Evolutionary conservation across 1,284 basidiomycete genomes (phyloP).

Genomic region (Ganoderma resinaceum): DNA sequence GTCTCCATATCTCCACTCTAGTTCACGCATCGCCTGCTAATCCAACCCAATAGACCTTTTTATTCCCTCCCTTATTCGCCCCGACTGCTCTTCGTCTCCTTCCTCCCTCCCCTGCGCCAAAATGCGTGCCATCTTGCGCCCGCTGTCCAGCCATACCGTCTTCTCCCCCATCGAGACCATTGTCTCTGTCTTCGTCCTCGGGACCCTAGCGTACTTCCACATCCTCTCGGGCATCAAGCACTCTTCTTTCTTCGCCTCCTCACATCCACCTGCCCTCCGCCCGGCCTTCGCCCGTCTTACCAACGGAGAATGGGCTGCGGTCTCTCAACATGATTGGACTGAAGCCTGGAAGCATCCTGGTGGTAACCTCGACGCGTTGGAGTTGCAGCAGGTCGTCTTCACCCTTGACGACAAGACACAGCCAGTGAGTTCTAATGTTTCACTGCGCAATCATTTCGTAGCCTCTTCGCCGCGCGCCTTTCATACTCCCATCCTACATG

Average conservation of each 20-base stretch:
- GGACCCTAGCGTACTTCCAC: conserved; percentile 93
- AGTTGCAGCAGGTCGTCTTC: conserved; percentile 73
- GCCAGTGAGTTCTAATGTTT: conserved; percentile 40
- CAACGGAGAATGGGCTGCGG: conserved; percentile 61
- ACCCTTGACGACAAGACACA: conserved; percentile 50
- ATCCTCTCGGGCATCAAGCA: conserved; percentile 87
- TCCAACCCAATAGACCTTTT: conserved; percentile 25
- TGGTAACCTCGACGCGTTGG: conserved; percentile 50
- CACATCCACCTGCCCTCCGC: conserved; percentile 52
- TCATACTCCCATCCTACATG: not conserved
- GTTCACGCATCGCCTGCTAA: conserved; percentile 25
- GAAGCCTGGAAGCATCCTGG: conserved; percentile 43
- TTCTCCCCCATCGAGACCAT: conserved; percentile 85
- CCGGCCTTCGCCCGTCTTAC: conserved; percentile 61
- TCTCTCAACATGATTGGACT: conserved; percentile 58
- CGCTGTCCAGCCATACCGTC: conserved; percentile 69
- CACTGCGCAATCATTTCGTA: conserved; percentile 3
- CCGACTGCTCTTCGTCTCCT: conserved; percentile 10
- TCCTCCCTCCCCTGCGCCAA: conserved; percentile 15
- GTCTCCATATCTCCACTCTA: conserved; percentile 7
- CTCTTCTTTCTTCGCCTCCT: conserved; percentile 69
- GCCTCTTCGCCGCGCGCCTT: not conserved
- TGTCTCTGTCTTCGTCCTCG: conserved; percentile 85
- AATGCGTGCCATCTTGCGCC: conserved; percentile 65
- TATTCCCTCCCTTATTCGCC: conserved; percentile 31